Base-by-base conservation (phyloP, 306 rosid species). In the Vicia faba region DNA sequence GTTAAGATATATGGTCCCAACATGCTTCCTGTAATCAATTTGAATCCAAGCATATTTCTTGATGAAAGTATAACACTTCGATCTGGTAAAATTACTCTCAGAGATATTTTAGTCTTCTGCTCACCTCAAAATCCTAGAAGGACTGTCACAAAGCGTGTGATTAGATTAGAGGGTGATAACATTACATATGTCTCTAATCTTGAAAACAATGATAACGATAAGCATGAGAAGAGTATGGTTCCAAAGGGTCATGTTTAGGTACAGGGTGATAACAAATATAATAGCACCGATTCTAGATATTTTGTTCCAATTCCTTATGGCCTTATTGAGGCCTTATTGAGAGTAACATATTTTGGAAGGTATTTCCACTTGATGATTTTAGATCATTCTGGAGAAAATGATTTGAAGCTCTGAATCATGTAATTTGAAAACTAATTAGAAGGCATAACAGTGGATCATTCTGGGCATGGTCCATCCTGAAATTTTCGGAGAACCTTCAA, bases 191-290 rank as follows among this genome's bases (percentile, higher is more conserved):
- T 78, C 62, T 81, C 83, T 4, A 81, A 77, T 65, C 95, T 89
- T 1, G 61, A 58, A 56, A 72, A 79, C n/a, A 72, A 69, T 65
- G 82, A 85, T 72, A 25, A 66, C 68, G 82, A 85, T 72, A 25
- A 66, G 74, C 28, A 11, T 31, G 71, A 85, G 64, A 80, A 88
- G 51, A 11, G 36, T 58, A 89, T n/a, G 95, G 87, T 87, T 85
- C 96, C 95, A 1, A 81, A 81, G 71, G 96, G 96, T 25, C 83
- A 83, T 11, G 64, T 89, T 78, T 89, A 92, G 98, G 71, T 89
- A 25, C 78, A 89, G 73, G 96, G 98, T 46, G 96, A 89, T 82
- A 82, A 85, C 64, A 72, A 72, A 26, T 84, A 84, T 46, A 38
- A 16, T 0, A 77, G 86, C 46, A 49, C 0, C 7, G 95, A 92